phyloP scores from a whole-genome alignment of 371 early-diverging fungal genomes.

The Mucor saturninus region DNA sequence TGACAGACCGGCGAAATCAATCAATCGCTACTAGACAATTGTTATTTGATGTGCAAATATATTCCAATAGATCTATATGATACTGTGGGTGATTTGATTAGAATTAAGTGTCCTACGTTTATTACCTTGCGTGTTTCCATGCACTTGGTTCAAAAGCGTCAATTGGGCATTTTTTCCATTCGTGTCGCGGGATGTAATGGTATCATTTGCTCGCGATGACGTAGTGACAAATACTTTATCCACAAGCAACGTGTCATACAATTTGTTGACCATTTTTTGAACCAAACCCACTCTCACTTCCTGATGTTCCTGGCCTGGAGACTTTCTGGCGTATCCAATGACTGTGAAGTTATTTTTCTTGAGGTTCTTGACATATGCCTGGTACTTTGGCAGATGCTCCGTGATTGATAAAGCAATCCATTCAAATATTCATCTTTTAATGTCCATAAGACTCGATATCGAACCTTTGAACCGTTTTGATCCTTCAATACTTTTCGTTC shows the following conservation, averaged over 20 bases:
- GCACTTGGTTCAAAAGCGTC: neutral
- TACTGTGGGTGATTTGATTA: conserved; percentile 3
- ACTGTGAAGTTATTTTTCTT: conserved; percentile 15
- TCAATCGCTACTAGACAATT: conserved; percentile 22
- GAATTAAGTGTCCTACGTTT: conserved; percentile 1
- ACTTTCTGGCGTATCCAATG: conserved; percentile 21
- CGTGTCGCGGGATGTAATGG: conserved; percentile 1
- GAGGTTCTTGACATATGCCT: conserved; percentile 18
- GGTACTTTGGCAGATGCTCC: conserved; percentile 21
- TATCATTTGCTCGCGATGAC: conserved; percentile 9
- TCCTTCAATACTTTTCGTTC: conserved; percentile 13
- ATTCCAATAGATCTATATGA: conserved; percentile 14
- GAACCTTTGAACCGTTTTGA: conserved; percentile 16
- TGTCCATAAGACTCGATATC: conserved; percentile 20
- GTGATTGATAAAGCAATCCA: conserved; percentile 19
- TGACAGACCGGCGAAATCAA: conserved; percentile 21
- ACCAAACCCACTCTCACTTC: neutral
- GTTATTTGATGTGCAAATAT: conserved; percentile 11
- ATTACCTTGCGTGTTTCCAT: conserved; percentile 6
- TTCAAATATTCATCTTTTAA: conserved; percentile 18
- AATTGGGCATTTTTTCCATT: too few relatives aligned
- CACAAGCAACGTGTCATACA: conserved; percentile 13
- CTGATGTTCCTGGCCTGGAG: conserved; percentile 10
- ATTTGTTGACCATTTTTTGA: conserved; percentile 8
- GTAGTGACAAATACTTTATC: conserved; percentile 8